Percentiles rank a stretch among this genome's conserved stretches.
Evolutionary conservation across 2,329 filamentous ascomycete genomes (phyloP).

Genomic region (Fusarium oligoseptatum): DNA sequence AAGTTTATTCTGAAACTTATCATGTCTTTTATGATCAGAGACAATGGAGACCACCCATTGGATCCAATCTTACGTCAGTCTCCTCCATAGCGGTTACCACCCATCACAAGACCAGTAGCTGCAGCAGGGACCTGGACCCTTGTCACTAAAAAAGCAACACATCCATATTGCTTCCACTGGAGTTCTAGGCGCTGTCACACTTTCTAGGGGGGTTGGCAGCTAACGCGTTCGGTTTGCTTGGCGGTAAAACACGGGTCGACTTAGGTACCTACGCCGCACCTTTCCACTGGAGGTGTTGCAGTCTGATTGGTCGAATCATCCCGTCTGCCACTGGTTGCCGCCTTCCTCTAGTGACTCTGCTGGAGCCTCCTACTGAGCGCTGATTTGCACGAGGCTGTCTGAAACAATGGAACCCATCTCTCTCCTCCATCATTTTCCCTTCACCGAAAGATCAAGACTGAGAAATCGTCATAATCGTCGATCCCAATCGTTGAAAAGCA

Average conservation of each 20-base stretch:
- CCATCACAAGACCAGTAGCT: background rate
- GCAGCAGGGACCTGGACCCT: slow-evolving; percentile 25
- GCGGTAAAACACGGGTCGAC: background rate
- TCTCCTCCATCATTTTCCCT: slow-evolving; percentile 17
- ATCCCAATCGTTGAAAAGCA: slow-evolving; percentile 19
- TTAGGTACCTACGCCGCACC: background rate
- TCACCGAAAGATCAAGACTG: slow-evolving; percentile 22
- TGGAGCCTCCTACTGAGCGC: background rate
- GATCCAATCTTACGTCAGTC: background rate
- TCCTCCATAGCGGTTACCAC: background rate
- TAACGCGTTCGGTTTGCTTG: background rate
- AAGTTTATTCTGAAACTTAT: background rate
- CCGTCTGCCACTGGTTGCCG: slow-evolving; percentile 8
- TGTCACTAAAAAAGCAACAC: slow-evolving; percentile 13
- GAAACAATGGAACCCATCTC: background rate
- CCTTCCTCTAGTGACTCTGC: slow-evolving; percentile 4
- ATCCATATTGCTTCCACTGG: slow-evolving; percentile 18
- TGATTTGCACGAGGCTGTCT: background rate
- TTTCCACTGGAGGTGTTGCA: background rate
- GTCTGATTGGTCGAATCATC: background rate
- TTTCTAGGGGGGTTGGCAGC: slow-evolving; percentile 2
- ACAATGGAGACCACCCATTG: background rate
- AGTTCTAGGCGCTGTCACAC: slow-evolving; percentile 31
- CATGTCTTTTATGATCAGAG: background rate
- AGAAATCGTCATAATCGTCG: slow-evolving; percentile 31